Evolutionary conservation across 495 filamentous ascomycete genomes (phyloP).

Genomic region (Xylaria telfairii): DNA sequence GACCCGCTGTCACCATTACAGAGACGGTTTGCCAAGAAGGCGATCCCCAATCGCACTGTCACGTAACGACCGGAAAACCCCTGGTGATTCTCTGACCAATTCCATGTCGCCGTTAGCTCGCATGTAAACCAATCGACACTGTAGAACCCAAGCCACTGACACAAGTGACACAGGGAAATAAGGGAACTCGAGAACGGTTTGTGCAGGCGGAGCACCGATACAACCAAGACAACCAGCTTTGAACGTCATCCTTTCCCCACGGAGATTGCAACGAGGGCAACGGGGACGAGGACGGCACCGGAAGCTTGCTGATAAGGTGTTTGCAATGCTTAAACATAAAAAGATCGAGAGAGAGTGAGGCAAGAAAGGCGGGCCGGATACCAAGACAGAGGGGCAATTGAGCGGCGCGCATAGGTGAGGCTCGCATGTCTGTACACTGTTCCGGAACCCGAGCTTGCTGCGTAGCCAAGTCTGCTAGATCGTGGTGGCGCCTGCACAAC

Average conservation of each 20-base stretch:
- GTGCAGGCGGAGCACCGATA: conserved; percentile 27
- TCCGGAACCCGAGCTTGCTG: conserved; percentile 32
- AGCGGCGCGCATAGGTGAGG: conserved; percentile 22
- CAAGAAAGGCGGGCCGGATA: conserved; percentile 6
- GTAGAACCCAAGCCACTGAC: conserved; percentile 23
- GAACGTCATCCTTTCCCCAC: background rate
- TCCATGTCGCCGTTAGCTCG: conserved; percentile 26
- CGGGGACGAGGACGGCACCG: background rate
- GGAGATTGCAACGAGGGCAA: background rate
- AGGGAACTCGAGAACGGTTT: conserved; percentile 24
- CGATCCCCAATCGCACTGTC: conserved; percentile 29
- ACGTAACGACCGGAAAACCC: conserved; percentile 17
- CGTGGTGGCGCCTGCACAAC: conserved; percentile 42
- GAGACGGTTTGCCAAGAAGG: conserved; percentile 27
- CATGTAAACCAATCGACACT: conserved; percentile 24
- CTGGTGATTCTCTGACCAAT: conserved; percentile 28
- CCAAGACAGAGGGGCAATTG: conserved; percentile 8
- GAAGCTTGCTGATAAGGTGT: background rate
- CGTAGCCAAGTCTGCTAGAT: conserved; percentile 30
- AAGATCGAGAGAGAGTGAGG: background rate
- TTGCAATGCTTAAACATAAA: background rate
- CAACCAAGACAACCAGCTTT: conserved; percentile 20
- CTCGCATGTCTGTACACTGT: conserved; percentile 27
- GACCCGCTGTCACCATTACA: conserved; percentile 29
- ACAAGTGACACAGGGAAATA: conserved; percentile 21